These are phyloP conservation scores for Boletus coccyginus DNA, from an alignment of 768 basidiomycete genomes.

Conservation along the genomic window DNA sequence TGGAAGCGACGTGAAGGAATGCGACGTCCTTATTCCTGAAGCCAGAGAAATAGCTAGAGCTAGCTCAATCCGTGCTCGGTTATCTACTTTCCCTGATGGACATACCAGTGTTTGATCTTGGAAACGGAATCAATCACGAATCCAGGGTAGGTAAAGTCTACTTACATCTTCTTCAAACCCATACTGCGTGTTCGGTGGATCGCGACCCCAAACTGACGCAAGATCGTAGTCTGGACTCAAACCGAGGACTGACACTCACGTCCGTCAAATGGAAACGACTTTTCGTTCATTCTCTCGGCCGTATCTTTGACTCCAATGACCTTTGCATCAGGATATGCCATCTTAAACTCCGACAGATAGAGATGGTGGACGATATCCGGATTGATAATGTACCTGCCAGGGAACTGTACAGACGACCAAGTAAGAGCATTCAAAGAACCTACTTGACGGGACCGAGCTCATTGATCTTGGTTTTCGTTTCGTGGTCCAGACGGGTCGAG, in stretches of 20 bases:
- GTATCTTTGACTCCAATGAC: constrained; percentile 65
- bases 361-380: constrained; percentile 59
- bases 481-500: constrained; percentile 65
- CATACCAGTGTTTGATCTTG: constrained; percentile 52
- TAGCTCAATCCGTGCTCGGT: background rate
- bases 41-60: constrained; percentile 62
- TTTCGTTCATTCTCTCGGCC: constrained; percentile 48
- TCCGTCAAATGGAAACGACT: constrained; percentile 59
- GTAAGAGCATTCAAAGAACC: background rate
- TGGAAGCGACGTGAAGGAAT: constrained; percentile 70
- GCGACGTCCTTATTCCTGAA: constrained; percentile 79
- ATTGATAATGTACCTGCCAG: constrained; percentile 53
- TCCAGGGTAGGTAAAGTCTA: background rate
- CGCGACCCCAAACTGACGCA: constrained; percentile 54
- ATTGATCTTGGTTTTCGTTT: constrained; percentile 61
- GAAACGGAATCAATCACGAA: background rate
- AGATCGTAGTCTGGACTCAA: background rate
- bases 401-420: background rate
- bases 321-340: constrained; percentile 68
- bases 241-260: constrained; percentile 38
- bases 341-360: constrained; percentile 62
- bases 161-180: constrained; percentile 74
- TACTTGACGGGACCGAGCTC: constrained; percentile 70
- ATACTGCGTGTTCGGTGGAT: constrained; percentile 60
- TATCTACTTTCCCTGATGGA: background rate